These are phyloP conservation scores for Colletotrichum siamense DNA, from an alignment of 2,329 filamentous ascomycete species.

Conservation along the genomic window DNA sequence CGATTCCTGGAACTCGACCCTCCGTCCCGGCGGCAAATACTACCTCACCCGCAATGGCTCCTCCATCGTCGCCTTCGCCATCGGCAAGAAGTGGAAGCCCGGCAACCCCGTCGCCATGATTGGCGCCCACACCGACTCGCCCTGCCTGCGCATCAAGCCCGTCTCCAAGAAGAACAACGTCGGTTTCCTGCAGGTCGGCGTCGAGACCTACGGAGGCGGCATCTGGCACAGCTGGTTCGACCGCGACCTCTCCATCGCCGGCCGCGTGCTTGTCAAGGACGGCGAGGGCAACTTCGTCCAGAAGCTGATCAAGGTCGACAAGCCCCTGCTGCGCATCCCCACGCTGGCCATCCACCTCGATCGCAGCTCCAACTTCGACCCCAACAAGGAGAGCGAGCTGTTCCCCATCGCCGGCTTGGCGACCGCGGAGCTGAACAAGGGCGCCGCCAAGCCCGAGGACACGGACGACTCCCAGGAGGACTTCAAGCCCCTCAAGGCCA, in stretches of 20 bases:
- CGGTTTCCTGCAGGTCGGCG: constrained; percentile 92
- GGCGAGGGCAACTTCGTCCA: constrained; percentile 77
- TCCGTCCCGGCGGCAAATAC: constrained; percentile 91
- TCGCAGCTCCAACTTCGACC: constrained; percentile 82
- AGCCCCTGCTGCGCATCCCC: constrained; percentile 89
- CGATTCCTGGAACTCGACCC: constrained; percentile 81
- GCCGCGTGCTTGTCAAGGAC: constrained; percentile 81
- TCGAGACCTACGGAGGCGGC: constrained; percentile 95
- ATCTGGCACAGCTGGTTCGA: constrained; percentile 99
- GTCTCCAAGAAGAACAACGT: constrained; percentile 87
- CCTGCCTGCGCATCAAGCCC: constrained; percentile 90
- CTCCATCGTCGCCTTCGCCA: constrained; percentile 90
- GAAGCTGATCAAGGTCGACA: constrained; percentile 88
- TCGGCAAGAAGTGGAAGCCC: constrained; percentile 88
- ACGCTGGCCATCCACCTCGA: constrained; percentile 95
- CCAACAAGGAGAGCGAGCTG: constrained; percentile 96
- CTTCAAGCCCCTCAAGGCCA: constrained; percentile 78
- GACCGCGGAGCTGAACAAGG: constrained; percentile 85
- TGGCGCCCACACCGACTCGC: constrained; percentile 95
- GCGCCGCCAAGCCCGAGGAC: constrained; percentile 42
- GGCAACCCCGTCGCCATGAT: constrained; percentile 93
- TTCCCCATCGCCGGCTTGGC: constrained; percentile 92
- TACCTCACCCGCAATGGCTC: constrained; percentile 94
- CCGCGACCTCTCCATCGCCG: constrained; percentile 88
- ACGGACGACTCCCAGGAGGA: constrained; percentile 49